Base-by-base conservation (phyloP, 805 yeast species). In the Wickerhamiella dianesei region DNA sequence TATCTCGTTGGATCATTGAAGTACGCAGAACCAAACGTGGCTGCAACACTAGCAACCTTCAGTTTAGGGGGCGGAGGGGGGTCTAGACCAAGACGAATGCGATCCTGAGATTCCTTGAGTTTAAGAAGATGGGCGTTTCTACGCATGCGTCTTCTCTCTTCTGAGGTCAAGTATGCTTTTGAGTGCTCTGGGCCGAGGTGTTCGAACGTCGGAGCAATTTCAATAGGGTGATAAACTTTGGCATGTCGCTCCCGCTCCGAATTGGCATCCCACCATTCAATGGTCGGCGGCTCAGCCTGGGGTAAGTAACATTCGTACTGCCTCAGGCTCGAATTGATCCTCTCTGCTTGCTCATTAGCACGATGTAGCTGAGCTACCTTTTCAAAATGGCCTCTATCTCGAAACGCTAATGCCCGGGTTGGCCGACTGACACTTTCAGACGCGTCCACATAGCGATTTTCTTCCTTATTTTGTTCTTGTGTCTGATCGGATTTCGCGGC, bases 31-130 rank as follows among this genome's bases (percentile, higher is more conserved):
- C 96, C 84, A 43, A 82, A 67, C 0, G 86, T 95, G 55, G 74
- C 81, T 87, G 86, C 84, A 62, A 92, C 71, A 59, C 89, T 92
- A 40, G 81, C 76, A 40, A 86, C 67, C 56, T 82, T 84, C 21
- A 92, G 82, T 62, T 89, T 92, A 2, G 96, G 94, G 4, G 81
- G 81, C 0, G 96, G 95, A 3, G 94, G 81, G 0, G 94, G 82
- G 42, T 81, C 84, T 17, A 88, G 64, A 0, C 98, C 98, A 3
- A 84, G 66, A 48, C 79, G 74, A 20, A 88, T 79, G 41, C 82
- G 68, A 54, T 85, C 89, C 59, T 85, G 95, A 48, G 74, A 71
- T 41, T 80, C 92, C 55, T 79, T 78, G 50, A 77, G 76, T 50
- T 64, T 69, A 37, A 71, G 70, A 41, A 78, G 74, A 48, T 96